Evolutionary conservation across 2,329 filamentous ascomycete genomes (phyloP), one percentile per base, ranked within the genome.

Genomic region (Alternaria conjuncta): DNA sequence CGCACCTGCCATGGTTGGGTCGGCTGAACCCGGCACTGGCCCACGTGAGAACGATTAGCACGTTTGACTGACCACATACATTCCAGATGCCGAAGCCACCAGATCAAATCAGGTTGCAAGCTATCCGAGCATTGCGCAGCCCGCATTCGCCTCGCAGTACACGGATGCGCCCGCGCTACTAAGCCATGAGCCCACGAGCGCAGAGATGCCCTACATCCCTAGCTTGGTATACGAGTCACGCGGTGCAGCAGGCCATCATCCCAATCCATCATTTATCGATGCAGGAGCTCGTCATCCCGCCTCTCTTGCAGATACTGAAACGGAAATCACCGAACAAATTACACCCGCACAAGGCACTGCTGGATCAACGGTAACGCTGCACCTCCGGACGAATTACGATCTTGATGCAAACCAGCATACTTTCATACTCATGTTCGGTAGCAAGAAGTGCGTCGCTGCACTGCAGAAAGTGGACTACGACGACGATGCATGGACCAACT

Each of bases 311-410:
- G 63, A 69, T 49, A 69, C 72, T 64, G 71, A 75, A 67, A 88
- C 88, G 61, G 86, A 89, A 73, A 82, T 97, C 68, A 85, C 89
- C 70, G 72, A 75, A 65, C 68, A 63, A 90, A 90, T 62, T 93
- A 87, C 78, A 63, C 95, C 94, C 18, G 82, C 84, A 47, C 85
- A 87, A 73, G 94, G 94, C 46, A 81, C 85, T 32, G 86, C 87
- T 74, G 91, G 92, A 57, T 91, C 90, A 20, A 89, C 89, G 72
- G 83, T 97, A 10, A 86, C 87, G 63, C 85, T 97, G 67, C 90
- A 92, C 76, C 87, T 97, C 28, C 89, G 90, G 56, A 90, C 91
- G 46, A 86, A 90, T 64, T 92, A 92, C 81, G 91, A 97, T 75
- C 82, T 97, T 64, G 61, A 86, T 89, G 79, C 86, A 84, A 30